A percentile compares a stretch with the other conserved stretches of the same genome.
phyloP scores from a whole-genome alignment of 306 rosid genomes.

The Trichosanthes cucumerina region DNA sequence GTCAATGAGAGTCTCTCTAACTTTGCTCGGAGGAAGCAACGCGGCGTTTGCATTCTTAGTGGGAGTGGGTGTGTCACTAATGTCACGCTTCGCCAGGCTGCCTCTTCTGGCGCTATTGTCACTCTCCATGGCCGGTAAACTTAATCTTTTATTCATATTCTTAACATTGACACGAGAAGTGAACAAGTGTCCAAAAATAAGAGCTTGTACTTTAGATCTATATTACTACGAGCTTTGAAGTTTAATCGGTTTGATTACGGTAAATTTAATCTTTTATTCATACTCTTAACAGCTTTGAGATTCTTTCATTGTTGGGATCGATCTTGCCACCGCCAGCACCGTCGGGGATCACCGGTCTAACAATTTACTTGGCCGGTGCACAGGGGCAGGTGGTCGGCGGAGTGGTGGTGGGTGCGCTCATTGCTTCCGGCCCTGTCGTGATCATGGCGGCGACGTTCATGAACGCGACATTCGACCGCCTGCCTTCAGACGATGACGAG shows the following conservation, averaged over 20 bases:
- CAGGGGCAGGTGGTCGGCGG: conserved; percentile 98
- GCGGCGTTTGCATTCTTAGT: conserved; percentile 83
- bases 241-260: too few relatives aligned
- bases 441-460: conserved; percentile 92
- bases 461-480: conserved; percentile 91
- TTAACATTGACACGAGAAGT: background rate
- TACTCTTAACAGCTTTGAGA: conserved; percentile 40
- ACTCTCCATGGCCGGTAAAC: conserved; percentile 60
- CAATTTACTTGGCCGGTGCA: conserved; percentile 76
- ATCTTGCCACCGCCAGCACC: conserved; percentile 92
- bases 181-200: too few relatives aligned
- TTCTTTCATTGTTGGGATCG: conserved; percentile 68
- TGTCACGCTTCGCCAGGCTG: conserved; percentile 75
- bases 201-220: too few relatives aligned
- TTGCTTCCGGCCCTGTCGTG: conserved; percentile 82
- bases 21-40: conserved; percentile 75
- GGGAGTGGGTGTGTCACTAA: conserved; percentile 87
- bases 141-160: background rate
- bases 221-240: too few relatives aligned
- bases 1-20: conserved; percentile 62
- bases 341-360: conserved; percentile 62
- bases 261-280: background rate
- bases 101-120: conserved; percentile 68
- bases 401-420: conserved; percentile 57
- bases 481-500: conserved; percentile 81